Conservation (phyloP, 2,329 filamentous ascomycete species). For the Ilyonectria sp. region DNA sequence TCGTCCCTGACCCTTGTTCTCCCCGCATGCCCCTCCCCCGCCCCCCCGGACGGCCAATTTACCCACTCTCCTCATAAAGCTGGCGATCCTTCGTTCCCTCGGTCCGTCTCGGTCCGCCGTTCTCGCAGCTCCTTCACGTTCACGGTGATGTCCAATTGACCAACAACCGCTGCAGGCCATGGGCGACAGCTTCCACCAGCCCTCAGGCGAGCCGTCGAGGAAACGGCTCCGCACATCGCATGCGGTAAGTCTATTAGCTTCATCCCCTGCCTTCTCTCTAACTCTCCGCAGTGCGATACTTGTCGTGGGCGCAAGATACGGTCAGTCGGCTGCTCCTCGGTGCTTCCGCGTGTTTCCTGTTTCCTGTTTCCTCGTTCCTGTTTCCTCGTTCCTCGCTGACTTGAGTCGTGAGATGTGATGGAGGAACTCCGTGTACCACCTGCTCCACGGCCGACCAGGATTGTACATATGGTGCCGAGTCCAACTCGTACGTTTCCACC, state of each 20-base stretch:
- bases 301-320: conserved; percentile 65
- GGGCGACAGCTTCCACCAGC: conserved; percentile 38
- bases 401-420: conserved; percentile 59
- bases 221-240: conserved; percentile 61
- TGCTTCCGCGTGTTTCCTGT: neutral
- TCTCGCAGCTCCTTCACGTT: conserved; percentile 41
- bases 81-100: conserved; percentile 34
- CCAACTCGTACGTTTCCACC: conserved; percentile 54
- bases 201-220: conserved; percentile 51
- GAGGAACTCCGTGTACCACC: conserved; percentile 60
- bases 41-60: conserved; percentile 6
- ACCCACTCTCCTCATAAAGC: conserved; percentile 22
- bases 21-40: conserved; percentile 7
- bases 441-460: conserved; percentile 55
- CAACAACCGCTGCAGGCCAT: conserved; percentile 44
- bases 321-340: conserved; percentile 45
- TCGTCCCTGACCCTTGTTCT: neutral
- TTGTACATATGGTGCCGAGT: conserved; percentile 60
- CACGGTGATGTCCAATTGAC: neutral
- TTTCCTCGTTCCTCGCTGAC: conserved; percentile 27
- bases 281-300: conserved; percentile 58
- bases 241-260: conserved; percentile 52
- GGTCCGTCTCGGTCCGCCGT: conserved; percentile 50
- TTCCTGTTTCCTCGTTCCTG: neutral
- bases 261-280: neutral